Percentiles rank a stretch among this genome's conserved stretches.
Evolutionary conservation across 2,329 filamentous ascomycete species (phyloP).

Genomic region (Monosporascus sp.): DNA sequence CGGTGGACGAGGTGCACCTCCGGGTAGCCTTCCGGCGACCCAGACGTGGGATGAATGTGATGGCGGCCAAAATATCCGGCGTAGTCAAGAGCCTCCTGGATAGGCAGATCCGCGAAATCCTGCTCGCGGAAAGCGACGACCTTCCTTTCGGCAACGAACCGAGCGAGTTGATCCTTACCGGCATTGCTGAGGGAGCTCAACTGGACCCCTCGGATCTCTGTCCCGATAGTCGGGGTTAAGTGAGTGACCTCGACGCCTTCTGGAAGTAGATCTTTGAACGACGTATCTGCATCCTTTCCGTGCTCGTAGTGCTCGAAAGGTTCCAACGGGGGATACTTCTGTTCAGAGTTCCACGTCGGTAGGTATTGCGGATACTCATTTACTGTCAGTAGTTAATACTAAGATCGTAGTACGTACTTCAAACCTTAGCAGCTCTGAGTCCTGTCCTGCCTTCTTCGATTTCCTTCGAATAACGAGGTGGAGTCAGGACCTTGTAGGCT

Average conservation of each 20-base stretch:
- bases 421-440: conserved; percentile 20
- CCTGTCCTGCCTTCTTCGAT: conserved; percentile 24
- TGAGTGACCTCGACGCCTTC: conserved; percentile 48
- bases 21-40: conserved; percentile 66
- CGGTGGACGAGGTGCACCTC: conserved; percentile 77
- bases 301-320: conserved; percentile 71
- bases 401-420: not conserved
- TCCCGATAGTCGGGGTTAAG: conserved; percentile 68
- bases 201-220: conserved; percentile 67
- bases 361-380: conserved; percentile 65
- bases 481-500: conserved; percentile 23
- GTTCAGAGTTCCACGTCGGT: conserved; percentile 62
- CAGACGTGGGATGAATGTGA: conserved; percentile 76
- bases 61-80: conserved; percentile 74
- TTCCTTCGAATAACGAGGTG: conserved; percentile 20
- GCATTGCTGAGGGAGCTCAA: conserved; percentile 61
- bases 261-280: conserved; percentile 63
- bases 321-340: conserved; percentile 60
- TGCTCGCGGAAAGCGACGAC: conserved; percentile 75
- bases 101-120: conserved; percentile 65
- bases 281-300: conserved; percentile 66
- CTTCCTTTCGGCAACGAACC: conserved; percentile 70
- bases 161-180: conserved; percentile 72
- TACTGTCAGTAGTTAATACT: conserved; percentile 15
- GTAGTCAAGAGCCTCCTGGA: conserved; percentile 62